A percentile compares a stretch with the other conserved stretches of the same genome.
These are phyloP conservation scores for Uromyces viciae-fabae DNA, from an alignment of 1,284 basidiomycete species.

Conservation along the genomic window DNA sequence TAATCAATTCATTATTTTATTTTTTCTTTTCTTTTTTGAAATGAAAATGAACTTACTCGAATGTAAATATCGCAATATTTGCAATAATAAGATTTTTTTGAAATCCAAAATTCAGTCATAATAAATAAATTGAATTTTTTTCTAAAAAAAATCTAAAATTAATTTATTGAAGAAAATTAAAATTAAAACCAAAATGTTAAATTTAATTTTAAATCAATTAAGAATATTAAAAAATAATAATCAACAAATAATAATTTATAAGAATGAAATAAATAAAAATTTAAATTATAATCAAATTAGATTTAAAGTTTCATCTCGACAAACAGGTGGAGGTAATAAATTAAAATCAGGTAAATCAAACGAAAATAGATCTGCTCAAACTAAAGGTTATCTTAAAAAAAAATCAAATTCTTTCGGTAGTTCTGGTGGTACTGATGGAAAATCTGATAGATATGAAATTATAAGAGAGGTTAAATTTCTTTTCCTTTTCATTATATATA, in stretches of 20 bases:
- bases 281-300: constrained; percentile 8
- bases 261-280: background rate
- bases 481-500: background rate
- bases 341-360: constrained; percentile 18
- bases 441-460: constrained; percentile 25
- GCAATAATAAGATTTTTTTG: constrained; percentile 60
- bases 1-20: background rate
- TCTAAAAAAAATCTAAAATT: no score
- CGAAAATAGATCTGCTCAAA: constrained; percentile 37
- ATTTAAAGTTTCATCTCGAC: constrained; percentile 18
- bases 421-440: background rate
- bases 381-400: constrained; percentile 45
- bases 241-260: background rate
- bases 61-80: constrained; percentile 88
- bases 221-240: no score
- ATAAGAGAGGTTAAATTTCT: constrained; percentile 24
- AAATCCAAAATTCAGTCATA: constrained; percentile 59
- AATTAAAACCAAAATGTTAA: no score
- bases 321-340: constrained; percentile 25
- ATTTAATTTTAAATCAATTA: no score
- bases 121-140: no score
- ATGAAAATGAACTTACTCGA: constrained; percentile 71
- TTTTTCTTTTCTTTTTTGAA: background rate
- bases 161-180: no score
- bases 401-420: background rate